Evolutionary conservation across 2,329 filamentous ascomycete genomes (phyloP).

Genomic region (Pestalotiopsis sp.): DNA sequence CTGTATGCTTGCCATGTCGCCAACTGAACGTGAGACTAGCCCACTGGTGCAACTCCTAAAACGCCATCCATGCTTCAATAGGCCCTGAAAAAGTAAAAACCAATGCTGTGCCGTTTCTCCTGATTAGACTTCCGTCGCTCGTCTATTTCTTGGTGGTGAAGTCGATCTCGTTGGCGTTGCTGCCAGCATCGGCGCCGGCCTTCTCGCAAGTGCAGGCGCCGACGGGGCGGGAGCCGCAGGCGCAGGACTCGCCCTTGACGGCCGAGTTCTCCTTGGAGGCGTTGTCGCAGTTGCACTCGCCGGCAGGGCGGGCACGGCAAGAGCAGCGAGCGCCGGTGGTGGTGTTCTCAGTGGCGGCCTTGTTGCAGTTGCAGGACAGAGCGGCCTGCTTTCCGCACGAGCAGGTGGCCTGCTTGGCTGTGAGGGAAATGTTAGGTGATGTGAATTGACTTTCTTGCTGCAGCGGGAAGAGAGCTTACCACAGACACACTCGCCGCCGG

Average conservation of each 20-base stretch:
- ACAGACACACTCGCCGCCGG: conserved; percentile 51
- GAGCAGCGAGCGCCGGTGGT: conserved; percentile 75
- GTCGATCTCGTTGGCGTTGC: conserved; percentile 75
- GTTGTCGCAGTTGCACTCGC: conserved; percentile 79
- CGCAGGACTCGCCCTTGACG: conserved; percentile 62
- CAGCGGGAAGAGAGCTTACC: conserved; percentile 42
- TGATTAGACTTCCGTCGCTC: background rate
- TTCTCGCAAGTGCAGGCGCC: conserved; percentile 84
- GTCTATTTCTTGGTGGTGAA: conserved; percentile 71
- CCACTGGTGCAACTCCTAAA: background rate
- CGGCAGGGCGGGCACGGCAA: conserved; percentile 77
- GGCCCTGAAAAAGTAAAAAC: background rate
- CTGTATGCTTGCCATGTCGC: background rate
- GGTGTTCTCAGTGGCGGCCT: conserved; percentile 73
- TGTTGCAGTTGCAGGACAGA: conserved; percentile 82
- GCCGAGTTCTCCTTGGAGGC: conserved; percentile 68
- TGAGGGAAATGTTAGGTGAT: conserved; percentile 16
- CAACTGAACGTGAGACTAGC: background rate
- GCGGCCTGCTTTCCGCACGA: conserved; percentile 89
- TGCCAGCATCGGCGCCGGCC: conserved; percentile 54
- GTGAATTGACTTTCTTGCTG: background rate
- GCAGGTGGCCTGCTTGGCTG: conserved; percentile 69
- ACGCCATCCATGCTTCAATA: background rate
- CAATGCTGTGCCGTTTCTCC: background rate
- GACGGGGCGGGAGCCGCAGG: conserved; percentile 73